These are phyloP conservation scores for Trichomonascaceae sp. DNA, from an alignment of 1,139 yeast genomes.

Conservation along the genomic window DNA sequence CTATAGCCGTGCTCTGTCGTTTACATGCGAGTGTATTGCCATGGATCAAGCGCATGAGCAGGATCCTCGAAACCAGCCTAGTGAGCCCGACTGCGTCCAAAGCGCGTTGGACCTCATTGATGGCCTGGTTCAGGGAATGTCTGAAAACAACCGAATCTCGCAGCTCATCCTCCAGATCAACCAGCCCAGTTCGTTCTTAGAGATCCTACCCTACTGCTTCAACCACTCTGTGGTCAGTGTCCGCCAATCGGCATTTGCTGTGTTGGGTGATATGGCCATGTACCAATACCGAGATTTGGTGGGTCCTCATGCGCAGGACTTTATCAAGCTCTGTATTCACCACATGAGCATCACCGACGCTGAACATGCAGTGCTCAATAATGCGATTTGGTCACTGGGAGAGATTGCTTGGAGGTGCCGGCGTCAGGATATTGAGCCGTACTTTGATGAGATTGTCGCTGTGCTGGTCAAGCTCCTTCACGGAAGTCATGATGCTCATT, in stretches of 20 bases:
- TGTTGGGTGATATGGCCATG: conserved; percentile 77
- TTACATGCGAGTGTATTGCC: conserved; percentile 55
- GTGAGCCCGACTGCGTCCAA: conserved; percentile 83
- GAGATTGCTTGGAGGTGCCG: conserved; percentile 54
- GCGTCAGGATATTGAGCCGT: conserved; percentile 42
- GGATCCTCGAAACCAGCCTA: conserved; percentile 58
- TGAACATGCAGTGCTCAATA: conserved; percentile 48
- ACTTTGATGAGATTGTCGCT: conserved; percentile 41
- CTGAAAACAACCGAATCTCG: conserved; percentile 38
- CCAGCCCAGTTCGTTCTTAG: conserved; percentile 39
- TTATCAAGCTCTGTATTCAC: conserved; percentile 47
- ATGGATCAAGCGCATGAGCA: conserved; percentile 50
- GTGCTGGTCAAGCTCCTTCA: conserved; percentile 54
- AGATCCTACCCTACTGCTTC: conserved; percentile 54
- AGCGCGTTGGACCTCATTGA: conserved; percentile 83
- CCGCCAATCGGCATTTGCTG: conserved; percentile 82
- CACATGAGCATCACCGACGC: conserved; percentile 42
- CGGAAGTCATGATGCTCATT: conserved; percentile 29
- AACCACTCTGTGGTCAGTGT: conserved; percentile 75
- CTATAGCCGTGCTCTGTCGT: conserved; percentile 64
- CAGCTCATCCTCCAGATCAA: conserved; percentile 33
- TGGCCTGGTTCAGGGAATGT: conserved; percentile 85
- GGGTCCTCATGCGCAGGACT: conserved; percentile 41
- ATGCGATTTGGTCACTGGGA: conserved; percentile 91
- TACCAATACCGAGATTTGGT: conserved; percentile 40